A percentile compares a stretch with the other conserved stretches of the same genome.
These are phyloP conservation scores for Microsporum canis DNA, from an alignment of 2,329 filamentous ascomycete species.

Conservation along the genomic window DNA sequence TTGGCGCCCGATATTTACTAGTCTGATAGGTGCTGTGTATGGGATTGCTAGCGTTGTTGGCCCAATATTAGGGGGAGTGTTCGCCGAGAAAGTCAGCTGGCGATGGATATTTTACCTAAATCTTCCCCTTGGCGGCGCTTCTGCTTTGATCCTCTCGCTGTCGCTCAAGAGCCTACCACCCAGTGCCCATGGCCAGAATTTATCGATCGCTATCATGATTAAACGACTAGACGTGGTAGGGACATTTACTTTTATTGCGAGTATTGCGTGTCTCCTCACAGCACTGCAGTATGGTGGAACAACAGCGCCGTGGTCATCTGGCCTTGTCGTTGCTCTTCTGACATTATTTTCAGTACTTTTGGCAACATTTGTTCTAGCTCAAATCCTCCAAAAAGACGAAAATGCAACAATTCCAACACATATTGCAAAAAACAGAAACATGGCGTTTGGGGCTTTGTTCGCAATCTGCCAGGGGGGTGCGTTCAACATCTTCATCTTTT, in stretches of 20 bases:
- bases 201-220: conserved; percentile 15
- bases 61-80: conserved; percentile 21
- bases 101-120: conserved; percentile 31
- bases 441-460: conserved; percentile 21
- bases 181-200: conserved; percentile 15
- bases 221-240: conserved; percentile 33
- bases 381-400: conserved; percentile 25
- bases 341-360: conserved; percentile 41
- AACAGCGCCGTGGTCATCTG: conserved; percentile 35
- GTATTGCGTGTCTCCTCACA: conserved; percentile 35
- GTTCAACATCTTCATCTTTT: conserved; percentile 20
- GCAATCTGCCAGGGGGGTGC: conserved; percentile 18
- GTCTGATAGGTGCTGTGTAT: conserved; percentile 20
- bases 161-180: conserved; percentile 17
- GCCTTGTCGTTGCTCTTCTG: conserved; percentile 37
- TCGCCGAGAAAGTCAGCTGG: conserved; percentile 27
- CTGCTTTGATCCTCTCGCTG: conserved; percentile 17
- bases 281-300: conserved; percentile 40
- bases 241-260: conserved; percentile 35
- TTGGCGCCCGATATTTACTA: conserved; percentile 20
- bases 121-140: conserved; percentile 21
- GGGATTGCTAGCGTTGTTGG: conserved; percentile 14
- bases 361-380: conserved; percentile 28
- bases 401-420: conserved; percentile 26
- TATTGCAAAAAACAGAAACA: conserved; percentile 22